Percentiles rank a stretch among this genome's conserved stretches.
These are phyloP conservation scores for Trametes cubensis DNA, from an alignment of 768 basidiomycete genomes.

Conservation along the genomic window DNA sequence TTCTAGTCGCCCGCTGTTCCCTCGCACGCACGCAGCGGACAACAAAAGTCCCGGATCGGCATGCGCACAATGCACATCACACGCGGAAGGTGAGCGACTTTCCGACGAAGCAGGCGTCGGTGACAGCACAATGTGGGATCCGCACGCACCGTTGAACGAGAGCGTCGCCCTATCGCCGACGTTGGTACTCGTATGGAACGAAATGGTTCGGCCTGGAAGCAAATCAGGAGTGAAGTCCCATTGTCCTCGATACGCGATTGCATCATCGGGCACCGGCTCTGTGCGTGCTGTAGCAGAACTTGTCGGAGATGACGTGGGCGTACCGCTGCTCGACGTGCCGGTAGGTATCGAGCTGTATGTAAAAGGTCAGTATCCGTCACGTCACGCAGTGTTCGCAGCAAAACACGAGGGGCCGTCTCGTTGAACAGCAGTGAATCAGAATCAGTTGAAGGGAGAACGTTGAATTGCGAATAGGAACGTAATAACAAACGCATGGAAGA, in stretches of 20 bases:
- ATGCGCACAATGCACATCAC: slow-evolving; percentile 11
- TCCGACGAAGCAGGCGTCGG: background rate
- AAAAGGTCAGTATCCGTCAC: background rate
- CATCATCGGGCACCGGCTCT: slow-evolving; percentile 43
- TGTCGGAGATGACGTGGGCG: slow-evolving; percentile 32
- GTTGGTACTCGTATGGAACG: slow-evolving; percentile 38
- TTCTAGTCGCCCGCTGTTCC: background rate
- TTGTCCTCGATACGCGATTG: slow-evolving; percentile 53
- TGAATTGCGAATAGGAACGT: too few species aligned
- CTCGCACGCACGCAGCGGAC: background rate
- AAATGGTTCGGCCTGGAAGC: slow-evolving; percentile 27
- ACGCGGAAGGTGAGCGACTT: slow-evolving; percentile 10
- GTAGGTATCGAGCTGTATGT: slow-evolving; percentile 9
- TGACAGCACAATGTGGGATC: background rate
- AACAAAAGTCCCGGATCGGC: slow-evolving; percentile 8
- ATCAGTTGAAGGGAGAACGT: background rate
- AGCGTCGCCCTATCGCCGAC: slow-evolving; percentile 49
- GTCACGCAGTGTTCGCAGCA: background rate
- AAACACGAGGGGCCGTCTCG: background rate
- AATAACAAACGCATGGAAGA: too few species aligned
- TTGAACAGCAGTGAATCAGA: background rate
- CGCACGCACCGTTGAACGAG: slow-evolving; percentile 50
- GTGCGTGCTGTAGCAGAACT: slow-evolving; percentile 39
- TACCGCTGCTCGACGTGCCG: background rate
- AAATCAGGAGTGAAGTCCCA: slow-evolving; percentile 47